Base-by-base conservation (phyloP, 306 rosid species). In the Carpinus viminea region DNA sequence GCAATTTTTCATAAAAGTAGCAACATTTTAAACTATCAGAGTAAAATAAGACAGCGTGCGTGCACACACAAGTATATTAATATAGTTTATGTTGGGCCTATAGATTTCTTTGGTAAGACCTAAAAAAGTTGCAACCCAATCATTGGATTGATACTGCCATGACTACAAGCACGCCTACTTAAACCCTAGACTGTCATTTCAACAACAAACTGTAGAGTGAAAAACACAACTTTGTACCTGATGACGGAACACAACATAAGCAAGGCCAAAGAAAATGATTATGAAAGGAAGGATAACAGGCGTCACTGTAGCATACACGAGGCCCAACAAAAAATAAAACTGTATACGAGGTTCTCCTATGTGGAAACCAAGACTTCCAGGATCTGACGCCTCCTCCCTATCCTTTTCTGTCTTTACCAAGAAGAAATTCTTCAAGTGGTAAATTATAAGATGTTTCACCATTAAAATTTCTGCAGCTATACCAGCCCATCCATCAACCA, bases 401-500 rank as follows among this genome's bases (percentile, higher is more conserved):
- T 96, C 99, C 84, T 90, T 91, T 65, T 96, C 99, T 15, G 99
- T 96, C 86, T 96, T 96, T 28, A 96, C 99, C 87, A 96, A 88
- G 88, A 96, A 93, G 83, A 88, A 86, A 84, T 96, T 96, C 92
- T 90, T 93, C 86, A 96, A 83, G 87, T 96, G 99, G 82, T 87
- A 96, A 20, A 96, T 71, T 81, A 96, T 83, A 48, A 96, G 88
- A 65, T 98, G 92, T 83, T 89, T 93, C 90, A 96, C 75, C 99
- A 96, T 96, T 80, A 96, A 83, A 73, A 96, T 93, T 91, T 96
- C 99, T 31, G 77, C 99, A 72, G 99, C 98, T 80, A 96, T 96
- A 79, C 99, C 96, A 31, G 99, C 91, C 99, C 99, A 96, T 78
- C 99, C 99, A 84, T 95, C 99, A 82, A 95, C 99, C 99, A 95